These are phyloP conservation scores for Colletotrichum scovillei DNA, from an alignment of 2,329 filamentous ascomycete species.

Conservation along the genomic window DNA sequence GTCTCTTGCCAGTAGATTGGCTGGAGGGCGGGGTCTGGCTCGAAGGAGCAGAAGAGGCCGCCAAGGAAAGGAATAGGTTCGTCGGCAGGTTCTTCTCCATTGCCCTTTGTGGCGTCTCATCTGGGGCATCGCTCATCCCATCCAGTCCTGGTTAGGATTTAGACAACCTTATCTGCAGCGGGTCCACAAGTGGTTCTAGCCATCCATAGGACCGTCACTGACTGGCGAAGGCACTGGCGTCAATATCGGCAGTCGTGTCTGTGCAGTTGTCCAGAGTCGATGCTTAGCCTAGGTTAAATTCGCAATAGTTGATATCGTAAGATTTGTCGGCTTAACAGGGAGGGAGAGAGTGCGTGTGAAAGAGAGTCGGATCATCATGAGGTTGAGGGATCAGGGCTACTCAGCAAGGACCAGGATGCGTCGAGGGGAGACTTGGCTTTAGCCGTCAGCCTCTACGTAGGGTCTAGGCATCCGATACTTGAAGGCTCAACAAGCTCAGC, in stretches of 20 bases:
- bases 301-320: neutral
- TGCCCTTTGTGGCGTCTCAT: conserved; percentile 2
- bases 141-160: conserved; percentile 21
- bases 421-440: conserved; percentile 12
- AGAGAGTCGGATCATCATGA: neutral
- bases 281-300: neutral
- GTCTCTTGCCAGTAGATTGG: neutral
- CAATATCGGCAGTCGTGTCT: neutral
- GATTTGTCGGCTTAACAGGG: neutral
- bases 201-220: neutral
- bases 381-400: neutral
- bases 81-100: neutral
- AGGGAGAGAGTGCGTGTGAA: too few species aligned
- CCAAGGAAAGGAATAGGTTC: neutral
- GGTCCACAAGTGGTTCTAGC: neutral
- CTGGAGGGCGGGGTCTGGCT: neutral
- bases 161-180: conserved; percentile 28
- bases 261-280: neutral
- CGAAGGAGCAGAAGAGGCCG: neutral
- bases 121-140: conserved; percentile 9
- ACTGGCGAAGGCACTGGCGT: neutral
- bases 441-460: neutral
- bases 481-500: conserved; percentile 7
- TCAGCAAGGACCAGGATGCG: conserved; percentile 14
- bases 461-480: neutral